Evolutionary conservation across 805 yeast species (phyloP), one percentile per base, ranked within the genome.

Genomic region (Saturnispora gosingensis): DNA sequence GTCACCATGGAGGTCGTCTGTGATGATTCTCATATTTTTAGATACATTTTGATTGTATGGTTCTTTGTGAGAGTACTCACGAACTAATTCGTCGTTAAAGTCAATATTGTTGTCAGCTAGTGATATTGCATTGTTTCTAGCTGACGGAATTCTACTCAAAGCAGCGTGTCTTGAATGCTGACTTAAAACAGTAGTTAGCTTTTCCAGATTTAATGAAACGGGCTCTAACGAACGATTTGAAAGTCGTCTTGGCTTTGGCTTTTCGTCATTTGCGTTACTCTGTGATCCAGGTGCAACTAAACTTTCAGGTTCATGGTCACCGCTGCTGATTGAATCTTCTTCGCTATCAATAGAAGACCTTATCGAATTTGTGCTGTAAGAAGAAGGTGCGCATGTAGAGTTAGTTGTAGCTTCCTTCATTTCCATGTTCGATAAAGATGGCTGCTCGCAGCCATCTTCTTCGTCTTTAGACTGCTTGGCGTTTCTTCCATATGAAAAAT

Each of bases 401-500:
- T 24, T 18, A 5, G 43, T 25, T 22, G 15, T 10, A 10, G 20
- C 28, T 25, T 11, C 35, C 16, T 46, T 44, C 13, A 27, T 24
- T 28, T n/a, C 32, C 8, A 18, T 32, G 5, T 27, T 15, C 32
- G 5, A 40, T 20, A 43, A 9, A 1, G 30, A n/a, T 15, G 25
- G 22, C 4, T 16, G 40, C 32, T 38, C 46, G 28, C 24, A 35
- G 15, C 24, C 10, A 16, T 16, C 18, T 9, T 30, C 51, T 27
- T 32, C 22, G 9, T 48, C 39, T 22, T 55, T 43, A 11, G 11
- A 15, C 7, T 13, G n/a, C n/a, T 43, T 43, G 24, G n/a, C n/a
- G 10, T 43, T 38, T 27, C 49, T 53, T 18, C 49, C 36, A 32
- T 68, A 73, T 28, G 72, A 63, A 63, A 78, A 79, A 61, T 79